Evolutionary conservation across 2,329 filamentous ascomycete species (phyloP).

Genomic region (Fusarium phyllophilum): DNA sequence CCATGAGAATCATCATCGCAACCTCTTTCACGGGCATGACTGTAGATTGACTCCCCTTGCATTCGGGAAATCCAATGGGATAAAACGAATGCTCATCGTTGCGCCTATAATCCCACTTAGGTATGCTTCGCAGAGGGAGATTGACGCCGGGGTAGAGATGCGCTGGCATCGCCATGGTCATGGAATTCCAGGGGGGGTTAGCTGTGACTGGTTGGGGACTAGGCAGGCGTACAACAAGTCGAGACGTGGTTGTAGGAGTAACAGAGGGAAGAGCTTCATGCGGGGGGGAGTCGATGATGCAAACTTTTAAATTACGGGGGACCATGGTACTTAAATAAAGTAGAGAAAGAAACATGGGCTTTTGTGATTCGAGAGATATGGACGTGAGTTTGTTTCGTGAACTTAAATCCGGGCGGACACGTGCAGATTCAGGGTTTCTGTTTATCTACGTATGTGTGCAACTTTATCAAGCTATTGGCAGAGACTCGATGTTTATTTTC

Average conservation of each 20-base stretch:
- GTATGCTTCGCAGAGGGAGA: not conserved
- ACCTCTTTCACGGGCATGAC: slow-evolving; percentile 22
- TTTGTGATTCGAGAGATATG: not conserved
- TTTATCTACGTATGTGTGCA: not conserved
- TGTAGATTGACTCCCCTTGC: accelerated
- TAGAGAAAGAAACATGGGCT: not conserved
- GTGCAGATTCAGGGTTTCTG: not conserved
- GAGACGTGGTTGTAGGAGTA: not conserved
- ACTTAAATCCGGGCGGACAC: no score
- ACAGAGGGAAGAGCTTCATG: not conserved
- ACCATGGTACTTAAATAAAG: accelerated
- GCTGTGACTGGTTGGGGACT: not conserved
- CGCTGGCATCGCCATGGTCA: not conserved
- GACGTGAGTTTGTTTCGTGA: not conserved
- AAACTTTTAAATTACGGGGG: accelerated
- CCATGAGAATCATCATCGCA: slow-evolving; percentile 41
- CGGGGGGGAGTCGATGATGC: not conserved
- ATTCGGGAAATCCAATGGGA: not conserved
- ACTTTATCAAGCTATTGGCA: not conserved
- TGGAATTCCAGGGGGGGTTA: not conserved
- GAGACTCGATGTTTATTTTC: not conserved
- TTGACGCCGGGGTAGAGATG: not conserved
- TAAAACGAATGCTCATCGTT: not conserved
- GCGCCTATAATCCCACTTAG: not conserved
- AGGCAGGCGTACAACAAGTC: not conserved